Percentiles rank a stretch among this genome's conserved stretches.
phyloP scores from a whole-genome alignment of 768 basidiomycete genomes.

The Rhizopogon vulgaris region DNA sequence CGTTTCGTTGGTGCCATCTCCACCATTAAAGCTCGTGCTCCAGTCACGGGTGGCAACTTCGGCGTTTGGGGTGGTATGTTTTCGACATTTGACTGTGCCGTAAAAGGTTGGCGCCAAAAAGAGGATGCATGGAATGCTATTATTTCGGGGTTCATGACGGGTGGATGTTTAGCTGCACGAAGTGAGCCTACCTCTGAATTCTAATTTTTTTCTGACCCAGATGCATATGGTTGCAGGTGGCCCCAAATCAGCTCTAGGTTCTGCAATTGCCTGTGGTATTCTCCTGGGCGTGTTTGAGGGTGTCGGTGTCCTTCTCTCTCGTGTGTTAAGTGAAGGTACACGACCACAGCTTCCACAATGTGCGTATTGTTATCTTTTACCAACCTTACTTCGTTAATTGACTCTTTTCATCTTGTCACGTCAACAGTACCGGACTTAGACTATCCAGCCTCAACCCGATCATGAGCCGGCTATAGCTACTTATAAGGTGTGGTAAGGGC shows the following conservation, averaged over 20 bases:
- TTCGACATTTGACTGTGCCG: constrained; percentile 96
- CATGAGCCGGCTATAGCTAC: no score
- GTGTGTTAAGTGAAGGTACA: constrained; percentile 81
- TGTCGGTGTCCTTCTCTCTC: constrained; percentile 86
- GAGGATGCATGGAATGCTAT: constrained; percentile 99
- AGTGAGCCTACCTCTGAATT: constrained; percentile 50
- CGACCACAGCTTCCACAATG: constrained; percentile 76
- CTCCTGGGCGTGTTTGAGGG: constrained; percentile 92
- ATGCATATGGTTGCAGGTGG: constrained; percentile 53
- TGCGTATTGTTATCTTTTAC: constrained; percentile 33
- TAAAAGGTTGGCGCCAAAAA: constrained; percentile 95
- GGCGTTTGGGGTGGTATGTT: constrained; percentile 98
- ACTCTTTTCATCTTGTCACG: constrained; percentile 19
- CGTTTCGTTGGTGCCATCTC: constrained; percentile 90
- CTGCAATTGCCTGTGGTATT: constrained; percentile 95
- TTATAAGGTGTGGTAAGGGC: no score
- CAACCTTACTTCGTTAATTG: not conserved
- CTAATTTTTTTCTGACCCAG: not conserved
- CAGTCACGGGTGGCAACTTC: constrained; percentile 97
- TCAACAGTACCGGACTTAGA: no score
- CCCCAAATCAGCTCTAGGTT: constrained; percentile 82
- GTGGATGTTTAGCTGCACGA: constrained; percentile 89
- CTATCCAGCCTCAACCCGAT: no score
- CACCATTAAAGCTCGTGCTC: constrained; percentile 96
- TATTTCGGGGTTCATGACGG: constrained; percentile 96